phyloP scores from a whole-genome alignment of 208 protist species.

The Acanthamoeba castellanii region DNA sequence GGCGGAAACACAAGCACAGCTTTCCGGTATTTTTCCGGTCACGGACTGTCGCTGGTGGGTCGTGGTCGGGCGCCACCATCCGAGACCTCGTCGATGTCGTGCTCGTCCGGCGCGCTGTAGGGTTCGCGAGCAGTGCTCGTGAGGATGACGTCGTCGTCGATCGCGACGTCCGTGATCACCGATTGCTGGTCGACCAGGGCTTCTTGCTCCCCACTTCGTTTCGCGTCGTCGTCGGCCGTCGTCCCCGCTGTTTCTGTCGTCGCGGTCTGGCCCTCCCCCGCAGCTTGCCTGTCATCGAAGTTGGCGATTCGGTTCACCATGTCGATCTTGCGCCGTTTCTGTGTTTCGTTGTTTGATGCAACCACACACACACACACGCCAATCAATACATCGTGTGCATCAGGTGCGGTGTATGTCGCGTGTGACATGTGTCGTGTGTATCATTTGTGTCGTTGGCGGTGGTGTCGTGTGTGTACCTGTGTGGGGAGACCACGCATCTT shows the following conservation, averaged over 20 bases:
- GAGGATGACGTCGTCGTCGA: neutral
- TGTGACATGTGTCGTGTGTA: neutral
- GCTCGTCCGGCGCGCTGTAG: neutral
- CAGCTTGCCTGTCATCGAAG: neutral
- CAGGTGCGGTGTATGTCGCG: neutral
- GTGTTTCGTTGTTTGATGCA: neutral
- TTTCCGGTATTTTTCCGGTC: no score
- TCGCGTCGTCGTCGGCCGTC: no score
- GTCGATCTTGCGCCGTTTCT: conserved; percentile 21
- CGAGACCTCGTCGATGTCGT: no score
- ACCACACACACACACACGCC: neutral
- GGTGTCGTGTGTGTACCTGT: neutral
- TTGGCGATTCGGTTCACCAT: conserved; percentile 16
- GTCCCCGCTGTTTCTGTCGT: no score
- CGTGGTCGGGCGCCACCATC: no score
- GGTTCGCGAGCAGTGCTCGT: neutral
- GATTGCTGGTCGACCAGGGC: no score
- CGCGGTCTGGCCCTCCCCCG: neutral
- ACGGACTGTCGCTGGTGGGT: no score
- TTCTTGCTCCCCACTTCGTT: no score
- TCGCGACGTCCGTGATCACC: no score
- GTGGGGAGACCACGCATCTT: conserved; percentile 54
- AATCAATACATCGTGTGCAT: neutral
- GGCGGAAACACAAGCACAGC: no score
- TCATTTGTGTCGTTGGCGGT: neutral